Evolutionary conservation across 1,284 basidiomycete species (phyloP), one percentile per base, ranked within the genome.

Genomic region (Macrocystidia cucumis): DNA sequence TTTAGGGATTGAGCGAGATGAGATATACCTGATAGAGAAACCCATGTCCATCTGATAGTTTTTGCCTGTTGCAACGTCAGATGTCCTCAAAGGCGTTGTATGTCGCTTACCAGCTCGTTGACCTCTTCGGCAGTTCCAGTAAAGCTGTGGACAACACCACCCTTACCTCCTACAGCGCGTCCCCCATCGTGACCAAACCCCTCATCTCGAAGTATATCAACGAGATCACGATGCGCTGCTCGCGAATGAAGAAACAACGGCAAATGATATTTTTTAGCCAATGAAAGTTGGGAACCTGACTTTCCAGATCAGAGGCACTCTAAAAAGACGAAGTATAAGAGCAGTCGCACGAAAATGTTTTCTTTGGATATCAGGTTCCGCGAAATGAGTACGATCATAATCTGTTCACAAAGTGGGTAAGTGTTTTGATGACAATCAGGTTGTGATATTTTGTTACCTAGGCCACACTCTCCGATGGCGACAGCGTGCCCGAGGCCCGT

Each of bases 231-330:
- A 48, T 89, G 85, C 0, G 84, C 77, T 16, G 83, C 74, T 17
- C 90, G 73, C 5, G 82, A 91, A 55, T 95, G 91, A 3, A 95
- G 66, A 56, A 93, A 95, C 4, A 95, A 55, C 0, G 91, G 90
- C 3, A 93, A 67, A 44, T 73, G 64, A 49, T 80, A 72, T 48
- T 78, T 78, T 47, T 80, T 78, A 0, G 87, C 83, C 4, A 95
- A 64, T 1, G 50, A 45, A 3, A 93, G 66, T 48, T 92, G 84
- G 5, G 68, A 56, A 21, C 65, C 70, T 75, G 42, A 29, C 34
- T 22, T 19, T 35, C n/a, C n/a, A n/a, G n/a, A n/a, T n/a, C 29
- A 21, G 17, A 30, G 27, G 30, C 9, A 30, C 17, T 5, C 24
- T 14, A 21, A 32, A n/a, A n/a, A n/a, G n/a, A n/a, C n/a, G n/a